Evolutionary conservation across 257 asterid genomes (phyloP).

Genomic region (Catharanthus roseus): DNA sequence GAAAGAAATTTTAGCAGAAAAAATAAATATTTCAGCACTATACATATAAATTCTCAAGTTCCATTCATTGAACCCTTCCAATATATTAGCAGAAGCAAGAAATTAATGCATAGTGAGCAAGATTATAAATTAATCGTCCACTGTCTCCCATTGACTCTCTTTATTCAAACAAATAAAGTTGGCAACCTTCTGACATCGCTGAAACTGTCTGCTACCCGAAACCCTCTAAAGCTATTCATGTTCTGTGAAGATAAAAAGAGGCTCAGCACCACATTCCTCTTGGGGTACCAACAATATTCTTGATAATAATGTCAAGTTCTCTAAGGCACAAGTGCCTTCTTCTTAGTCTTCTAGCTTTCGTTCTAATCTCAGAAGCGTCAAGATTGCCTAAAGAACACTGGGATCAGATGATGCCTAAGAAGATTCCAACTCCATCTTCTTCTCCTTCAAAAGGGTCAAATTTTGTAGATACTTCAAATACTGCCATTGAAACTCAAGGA

Average conservation of each 20-base stretch:
- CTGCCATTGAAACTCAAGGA: constrained; percentile 26
- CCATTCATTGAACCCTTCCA: no score
- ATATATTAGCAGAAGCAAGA: constrained; percentile 31
- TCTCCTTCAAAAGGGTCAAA: constrained; percentile 81
- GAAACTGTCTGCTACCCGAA: constrained; percentile 48
- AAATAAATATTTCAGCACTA: no score
- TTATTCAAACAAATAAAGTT: constrained; percentile 61
- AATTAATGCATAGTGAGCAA: constrained; percentile 25
- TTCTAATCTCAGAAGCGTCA: constrained; percentile 56
- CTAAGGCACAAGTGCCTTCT: constrained; percentile 33
- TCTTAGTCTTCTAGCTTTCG: constrained; percentile 44
- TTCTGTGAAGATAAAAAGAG: constrained; percentile 20
- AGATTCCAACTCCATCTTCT: constrained; percentile 72
- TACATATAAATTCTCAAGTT: no score
- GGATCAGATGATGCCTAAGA: constrained; percentile 91
- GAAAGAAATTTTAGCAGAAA: no score
- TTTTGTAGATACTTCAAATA: constrained; percentile 36
- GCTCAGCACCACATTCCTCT: constrained; percentile 12
- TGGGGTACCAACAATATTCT: not conserved
- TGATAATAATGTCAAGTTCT: constrained; percentile 44
- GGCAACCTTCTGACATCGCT: constrained; percentile 51
- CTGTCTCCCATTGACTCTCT: constrained; percentile 78
- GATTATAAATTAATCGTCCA: constrained; percentile 39
- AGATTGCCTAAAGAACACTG: constrained; percentile 57
- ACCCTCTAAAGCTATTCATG: constrained; percentile 32